A percentile compares a stretch with the other conserved stretches of the same genome.
phyloP scores from a whole-genome alignment of 140 eudicot species.

The Bidens hawaiensis region DNA sequence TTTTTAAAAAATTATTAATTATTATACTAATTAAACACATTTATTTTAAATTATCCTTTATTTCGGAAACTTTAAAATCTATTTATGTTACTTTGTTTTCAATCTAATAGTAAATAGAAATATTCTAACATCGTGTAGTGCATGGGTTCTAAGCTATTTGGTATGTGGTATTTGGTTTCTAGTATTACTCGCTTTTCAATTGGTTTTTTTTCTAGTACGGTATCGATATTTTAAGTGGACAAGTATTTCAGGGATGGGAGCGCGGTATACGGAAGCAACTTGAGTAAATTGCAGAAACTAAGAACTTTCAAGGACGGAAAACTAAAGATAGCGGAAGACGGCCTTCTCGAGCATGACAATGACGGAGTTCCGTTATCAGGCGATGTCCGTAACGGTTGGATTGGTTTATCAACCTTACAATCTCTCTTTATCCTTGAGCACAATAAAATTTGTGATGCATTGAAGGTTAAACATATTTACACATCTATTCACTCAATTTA shows the following conservation, averaged over 20 bases:
- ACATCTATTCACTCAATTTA: not conserved
- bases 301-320: slow-evolving; percentile 58
- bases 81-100: too few species aligned
- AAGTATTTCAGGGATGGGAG: slow-evolving; percentile 45
- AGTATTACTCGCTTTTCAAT: too few species aligned
- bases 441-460: slow-evolving; percentile 46
- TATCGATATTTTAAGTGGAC: not conserved
- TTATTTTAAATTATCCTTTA: too few species aligned
- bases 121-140: too few species aligned
- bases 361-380: slow-evolving; percentile 44
- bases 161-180: too few species aligned
- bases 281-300: slow-evolving; percentile 24
- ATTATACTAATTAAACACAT: too few species aligned
- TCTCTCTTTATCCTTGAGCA: slow-evolving; percentile 56
- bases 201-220: too few species aligned
- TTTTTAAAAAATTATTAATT: too few species aligned
- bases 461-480: slow-evolving; percentile 35
- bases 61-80: too few species aligned
- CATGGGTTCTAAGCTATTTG: too few species aligned
- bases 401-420: slow-evolving; percentile 49
- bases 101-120: too few species aligned
- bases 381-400: slow-evolving; percentile 56
- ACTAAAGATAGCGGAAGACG: slow-evolving; percentile 45
- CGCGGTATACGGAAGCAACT: slow-evolving; percentile 43
- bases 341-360: slow-evolving; percentile 40